Evolutionary conservation across 257 asterid species (phyloP), one percentile per base, ranked within the genome.

Genomic region (Solanum paucissectum): DNA sequence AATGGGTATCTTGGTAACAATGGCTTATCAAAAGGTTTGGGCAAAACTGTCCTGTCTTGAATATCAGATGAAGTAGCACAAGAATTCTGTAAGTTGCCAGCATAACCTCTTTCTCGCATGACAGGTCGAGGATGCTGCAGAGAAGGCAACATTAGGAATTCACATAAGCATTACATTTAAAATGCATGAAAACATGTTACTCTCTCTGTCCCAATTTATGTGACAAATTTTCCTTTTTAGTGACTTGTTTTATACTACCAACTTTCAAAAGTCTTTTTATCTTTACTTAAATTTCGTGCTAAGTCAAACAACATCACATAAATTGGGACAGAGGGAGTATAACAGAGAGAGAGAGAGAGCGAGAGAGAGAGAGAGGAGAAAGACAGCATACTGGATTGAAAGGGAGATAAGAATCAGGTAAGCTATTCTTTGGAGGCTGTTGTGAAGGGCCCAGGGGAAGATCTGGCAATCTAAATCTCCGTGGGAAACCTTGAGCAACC

Each of bases 1-100:
- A 92, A 92, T 27, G 98, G 89, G 88, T 93, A 93, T 91, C 95
- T 94, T 6, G 96, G 95, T 37, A 96, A 90, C 89, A 94, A 86
- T 90, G 90, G 95, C 44, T 96, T 97, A 73, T 93, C 98, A 66
- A 95, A 89, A 37, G 98, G 97, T 89, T 94, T 94, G 83, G 97
- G 98, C 86, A 97, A 89, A 37, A 90, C 79, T 91, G 92, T 88
- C 89, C 93, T 95, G 87, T 93, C 99, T 89, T 91, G 98, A 88
- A 95, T 93, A 82, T 91, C 95, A 74, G 98, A 88, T 52, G 90
- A 92, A 74, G 92, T 90, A 55, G 87, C 88, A 73, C 93, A 87
- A 32, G 94, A 85, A 75, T 89, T 92, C 87, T 92, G 94, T 0
- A 88, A 84, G 62, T 90, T 90, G 90, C 91, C 96, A 86, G 90